Evolutionary conservation across 257 asterid genomes (phyloP).

Genomic region (Solanum commersonii): DNA sequence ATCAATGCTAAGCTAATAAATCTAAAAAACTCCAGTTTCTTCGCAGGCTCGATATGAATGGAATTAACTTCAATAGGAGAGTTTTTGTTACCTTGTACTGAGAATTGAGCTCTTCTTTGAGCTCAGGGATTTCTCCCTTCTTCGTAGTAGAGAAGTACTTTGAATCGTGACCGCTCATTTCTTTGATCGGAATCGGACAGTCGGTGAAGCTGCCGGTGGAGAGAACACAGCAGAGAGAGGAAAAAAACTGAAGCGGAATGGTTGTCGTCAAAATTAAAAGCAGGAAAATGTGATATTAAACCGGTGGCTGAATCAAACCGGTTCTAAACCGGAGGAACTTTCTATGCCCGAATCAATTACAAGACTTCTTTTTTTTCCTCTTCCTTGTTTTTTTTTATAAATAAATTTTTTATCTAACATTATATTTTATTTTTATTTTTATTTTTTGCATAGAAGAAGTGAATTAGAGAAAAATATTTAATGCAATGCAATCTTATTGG

Average conservation of each 20-base stretch:
- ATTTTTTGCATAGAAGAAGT: neutral
- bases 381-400: neutral
- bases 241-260: neutral
- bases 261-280: neutral
- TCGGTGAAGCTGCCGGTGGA: neutral
- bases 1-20: constrained; percentile 16
- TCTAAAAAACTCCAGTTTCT: neutral
- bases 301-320: constrained; percentile 1
- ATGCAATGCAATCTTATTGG: neutral
- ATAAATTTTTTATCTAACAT: neutral
- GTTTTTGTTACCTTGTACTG: constrained; percentile 74
- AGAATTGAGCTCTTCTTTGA: constrained; percentile 97
- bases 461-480: neutral
- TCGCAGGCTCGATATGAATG: neutral
- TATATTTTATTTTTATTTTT: no score
- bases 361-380: neutral
- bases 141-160: constrained; percentile 97
- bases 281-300: neutral
- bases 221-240: neutral
- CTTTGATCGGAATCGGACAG: constrained; percentile 1
- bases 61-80: neutral
- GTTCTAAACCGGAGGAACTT: neutral
- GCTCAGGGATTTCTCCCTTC: constrained; percentile 99
- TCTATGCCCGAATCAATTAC: neutral
- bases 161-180: constrained; percentile 98